Percentiles rank a stretch among this genome's conserved stretches.
Conservation (phyloP, 2,329 filamentous ascomycete genomes). For the Xylariales sp. region DNA sequence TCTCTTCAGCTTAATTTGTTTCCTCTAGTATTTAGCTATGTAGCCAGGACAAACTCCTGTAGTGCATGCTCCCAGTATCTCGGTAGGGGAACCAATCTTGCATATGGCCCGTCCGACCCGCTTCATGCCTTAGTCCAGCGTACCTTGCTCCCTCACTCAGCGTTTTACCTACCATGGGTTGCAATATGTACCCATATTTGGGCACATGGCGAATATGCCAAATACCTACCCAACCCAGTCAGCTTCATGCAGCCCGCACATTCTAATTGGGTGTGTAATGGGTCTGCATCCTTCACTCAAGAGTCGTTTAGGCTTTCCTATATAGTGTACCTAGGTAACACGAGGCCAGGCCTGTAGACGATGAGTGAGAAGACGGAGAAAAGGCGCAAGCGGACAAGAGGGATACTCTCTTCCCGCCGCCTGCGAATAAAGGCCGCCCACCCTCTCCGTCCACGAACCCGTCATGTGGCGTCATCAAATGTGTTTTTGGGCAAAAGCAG, state of each 20-base stretch:
- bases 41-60: conserved; percentile 21
- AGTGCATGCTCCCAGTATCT: conserved; percentile 30
- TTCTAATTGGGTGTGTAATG: not conserved
- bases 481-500: conserved; percentile 10
- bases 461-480: conserved; percentile 6
- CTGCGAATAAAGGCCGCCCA: conserved; percentile 6
- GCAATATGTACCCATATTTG: not conserved
- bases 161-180: not conserved
- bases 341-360: too few species aligned
- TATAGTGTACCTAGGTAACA: too few species aligned
- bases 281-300: not conserved
- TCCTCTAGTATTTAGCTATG: not conserved
- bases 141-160: conserved; percentile 5
- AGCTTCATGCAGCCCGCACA: conserved; percentile 1
- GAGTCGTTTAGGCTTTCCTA: not conserved
- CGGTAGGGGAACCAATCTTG: conserved; percentile 37
- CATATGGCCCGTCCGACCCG: conserved; percentile 34
- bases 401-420: not conserved
- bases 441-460: conserved; percentile 4
- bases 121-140: conserved; percentile 7
- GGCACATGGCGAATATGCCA: conserved; percentile 12
- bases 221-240: conserved; percentile 17
- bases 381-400: not conserved
- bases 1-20: conserved; percentile 17
- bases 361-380: not conserved